Evolutionary conservation across 331 rosid genomes (phyloP).

Genomic region (Malus hybrid): DNA sequence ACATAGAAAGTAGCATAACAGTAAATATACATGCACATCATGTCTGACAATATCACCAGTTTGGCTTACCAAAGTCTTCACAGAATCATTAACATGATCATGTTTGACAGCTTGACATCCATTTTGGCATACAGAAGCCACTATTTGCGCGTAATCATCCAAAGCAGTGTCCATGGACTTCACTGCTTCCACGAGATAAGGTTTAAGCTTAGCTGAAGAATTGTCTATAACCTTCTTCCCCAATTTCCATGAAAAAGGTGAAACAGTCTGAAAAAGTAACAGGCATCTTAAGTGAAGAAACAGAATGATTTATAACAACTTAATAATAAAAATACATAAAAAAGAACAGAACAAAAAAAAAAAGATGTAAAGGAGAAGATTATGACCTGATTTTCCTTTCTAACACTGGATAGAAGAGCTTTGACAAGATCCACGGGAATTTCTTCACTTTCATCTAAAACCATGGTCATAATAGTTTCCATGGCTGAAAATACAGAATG

Average conservation of each 20-base stretch:
- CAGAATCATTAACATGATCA: constrained; percentile 18
- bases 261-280: constrained; percentile 36
- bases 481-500: constrained; percentile 35
- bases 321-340: constrained; percentile 4
- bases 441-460: constrained; percentile 61
- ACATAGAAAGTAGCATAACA: background rate
- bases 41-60: background rate
- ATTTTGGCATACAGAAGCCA: constrained; percentile 41
- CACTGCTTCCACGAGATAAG: constrained; percentile 44
- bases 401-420: constrained; percentile 45
- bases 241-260: constrained; percentile 58
- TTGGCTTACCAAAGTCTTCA: constrained; percentile 29
- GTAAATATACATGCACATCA: too few relatives aligned
- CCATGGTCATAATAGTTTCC: constrained; percentile 59
- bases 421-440: constrained; percentile 52
- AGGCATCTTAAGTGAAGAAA: constrained; percentile 6
- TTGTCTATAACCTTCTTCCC: constrained; percentile 52
- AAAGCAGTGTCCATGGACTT: constrained; percentile 36
- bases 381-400: constrained; percentile 57
- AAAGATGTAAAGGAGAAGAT: background rate
- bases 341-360: background rate
- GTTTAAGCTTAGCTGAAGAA: constrained; percentile 53
- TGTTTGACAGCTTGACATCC: constrained; percentile 19
- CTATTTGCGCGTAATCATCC: constrained; percentile 43
- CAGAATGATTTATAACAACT: background rate